These are phyloP conservation scores for Saksenaea oblongispora DNA, from an alignment of 371 early-diverging fungal species.

Conservation along the genomic window DNA sequence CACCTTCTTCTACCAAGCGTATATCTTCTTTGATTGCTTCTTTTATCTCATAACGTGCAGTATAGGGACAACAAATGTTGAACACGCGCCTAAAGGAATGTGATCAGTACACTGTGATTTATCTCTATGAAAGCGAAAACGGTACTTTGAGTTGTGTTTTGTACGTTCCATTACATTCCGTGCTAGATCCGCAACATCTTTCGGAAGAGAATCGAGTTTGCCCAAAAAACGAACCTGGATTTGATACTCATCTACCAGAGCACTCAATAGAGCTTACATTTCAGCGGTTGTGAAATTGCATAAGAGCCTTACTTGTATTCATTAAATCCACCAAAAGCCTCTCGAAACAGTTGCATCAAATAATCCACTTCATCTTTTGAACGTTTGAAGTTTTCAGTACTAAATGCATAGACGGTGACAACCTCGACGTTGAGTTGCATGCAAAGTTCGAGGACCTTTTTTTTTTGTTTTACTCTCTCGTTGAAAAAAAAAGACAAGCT, in stretches of 20 bases:
- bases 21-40: constrained; percentile 57
- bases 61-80: constrained; percentile 97
- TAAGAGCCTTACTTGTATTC: constrained; percentile 60
- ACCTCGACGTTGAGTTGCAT: constrained; percentile 83
- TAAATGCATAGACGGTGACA: constrained; percentile 98
- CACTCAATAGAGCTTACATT: constrained; percentile 45
- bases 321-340: constrained; percentile 75
- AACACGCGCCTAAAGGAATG: constrained; percentile 63
- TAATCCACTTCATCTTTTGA: constrained; percentile 87
- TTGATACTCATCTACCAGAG: constrained; percentile 70
- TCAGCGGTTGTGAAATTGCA: background rate
- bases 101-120: background rate
- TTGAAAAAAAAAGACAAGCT: background rate
- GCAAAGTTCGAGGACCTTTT: constrained; percentile 84
- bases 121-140: background rate
- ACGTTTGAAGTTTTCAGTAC: constrained; percentile 97
- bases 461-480: background rate
- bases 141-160: constrained; percentile 64
- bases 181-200: constrained; percentile 54
- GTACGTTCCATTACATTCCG: constrained; percentile 72
- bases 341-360: constrained; percentile 84
- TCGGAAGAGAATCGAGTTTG: constrained; percentile 64
- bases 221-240: constrained; percentile 88
- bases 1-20: constrained; percentile 55
- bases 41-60: constrained; percentile 92